Conservation (phyloP, 2,329 filamentous ascomycete species). For the Penicillium corylophilum region DNA sequence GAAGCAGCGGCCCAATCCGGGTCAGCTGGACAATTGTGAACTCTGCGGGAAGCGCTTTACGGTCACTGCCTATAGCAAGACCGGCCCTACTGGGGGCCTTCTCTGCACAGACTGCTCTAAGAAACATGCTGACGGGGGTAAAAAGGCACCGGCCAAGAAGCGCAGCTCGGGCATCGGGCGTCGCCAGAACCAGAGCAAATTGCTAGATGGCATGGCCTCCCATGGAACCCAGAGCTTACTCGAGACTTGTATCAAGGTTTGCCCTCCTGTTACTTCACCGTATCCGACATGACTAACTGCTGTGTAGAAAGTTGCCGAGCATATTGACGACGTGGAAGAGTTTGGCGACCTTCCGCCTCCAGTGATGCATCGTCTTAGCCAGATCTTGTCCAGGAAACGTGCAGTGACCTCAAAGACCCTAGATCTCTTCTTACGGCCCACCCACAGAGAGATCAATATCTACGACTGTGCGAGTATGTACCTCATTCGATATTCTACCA, state of each 20-base stretch:
- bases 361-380: conserved; percentile 58
- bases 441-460: conserved; percentile 57
- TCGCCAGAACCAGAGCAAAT: conserved; percentile 76
- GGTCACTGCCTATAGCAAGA: conserved; percentile 83
- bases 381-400: conserved; percentile 64
- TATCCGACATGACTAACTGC: neutral
- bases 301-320: conserved; percentile 57
- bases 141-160: conserved; percentile 56
- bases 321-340: conserved; percentile 64
- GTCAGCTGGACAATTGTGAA: conserved; percentile 86
- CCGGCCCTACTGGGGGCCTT: conserved; percentile 79
- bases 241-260: conserved; percentile 59
- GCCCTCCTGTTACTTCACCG: neutral
- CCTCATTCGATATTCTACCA: neutral
- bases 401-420: conserved; percentile 52
- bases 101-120: conserved; percentile 80
- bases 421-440: conserved; percentile 50
- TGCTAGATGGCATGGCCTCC: conserved; percentile 68
- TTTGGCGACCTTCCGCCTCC: conserved; percentile 61
- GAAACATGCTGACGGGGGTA: conserved; percentile 66
- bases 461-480: conserved; percentile 60
- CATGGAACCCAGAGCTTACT: conserved; percentile 45
- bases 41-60: conserved; percentile 85
- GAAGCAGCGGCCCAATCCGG: conserved; percentile 63
- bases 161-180: conserved; percentile 58